A percentile compares a stretch with the other conserved stretches of the same genome.
Conservation (phyloP, 108 stramenopile species). For the Epithemia pelagica region DNA sequence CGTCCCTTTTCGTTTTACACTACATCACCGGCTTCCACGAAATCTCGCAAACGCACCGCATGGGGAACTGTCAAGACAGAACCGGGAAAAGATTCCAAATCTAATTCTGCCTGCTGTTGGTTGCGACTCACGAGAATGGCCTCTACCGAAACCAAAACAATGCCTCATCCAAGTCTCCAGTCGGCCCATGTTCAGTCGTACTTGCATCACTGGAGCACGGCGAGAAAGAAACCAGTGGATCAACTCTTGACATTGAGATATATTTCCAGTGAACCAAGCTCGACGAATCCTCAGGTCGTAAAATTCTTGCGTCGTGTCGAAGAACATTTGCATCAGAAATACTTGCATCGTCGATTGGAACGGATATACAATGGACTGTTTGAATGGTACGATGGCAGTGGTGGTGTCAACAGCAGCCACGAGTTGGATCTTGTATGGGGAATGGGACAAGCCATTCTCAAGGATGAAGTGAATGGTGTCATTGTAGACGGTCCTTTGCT, state of each 20-base stretch:
- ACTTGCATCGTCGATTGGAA: slow-evolving; percentile 29
- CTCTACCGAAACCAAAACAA: slow-evolving; percentile 2
- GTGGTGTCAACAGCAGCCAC: slow-evolving; percentile 6
- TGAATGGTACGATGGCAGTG: slow-evolving; percentile 36
- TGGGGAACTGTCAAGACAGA: not conserved
- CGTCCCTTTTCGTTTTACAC: slow-evolving; percentile 46
- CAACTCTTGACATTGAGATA: slow-evolving; percentile 19
- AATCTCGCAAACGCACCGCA: slow-evolving; percentile 6
- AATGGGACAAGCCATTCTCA: slow-evolving; percentile 36
- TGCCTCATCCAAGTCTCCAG: slow-evolving; percentile 9
- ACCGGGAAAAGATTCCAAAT: not conserved
- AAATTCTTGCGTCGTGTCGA: slow-evolving; percentile 13
- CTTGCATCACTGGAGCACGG: slow-evolving; percentile 18
- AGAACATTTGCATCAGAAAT: slow-evolving; percentile 15
- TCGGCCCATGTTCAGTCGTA: slow-evolving; percentile 12
- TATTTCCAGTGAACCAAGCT: slow-evolving; percentile 13
- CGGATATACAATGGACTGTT: slow-evolving; percentile 52
- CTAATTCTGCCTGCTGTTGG: slow-evolving; percentile 25
- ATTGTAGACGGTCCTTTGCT: slow-evolving; percentile 41
- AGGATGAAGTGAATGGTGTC: slow-evolving; percentile 5
- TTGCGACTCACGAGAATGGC: slow-evolving; percentile 40
- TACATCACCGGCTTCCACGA: slow-evolving; percentile 1
- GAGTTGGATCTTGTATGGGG: slow-evolving; percentile 43
- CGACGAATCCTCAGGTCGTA: not conserved
- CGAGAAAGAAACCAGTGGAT: not conserved